Evolutionary conservation across 2,329 filamentous ascomycete species (phyloP).

Genomic region (Gaeumannomyces tritici): DNA sequence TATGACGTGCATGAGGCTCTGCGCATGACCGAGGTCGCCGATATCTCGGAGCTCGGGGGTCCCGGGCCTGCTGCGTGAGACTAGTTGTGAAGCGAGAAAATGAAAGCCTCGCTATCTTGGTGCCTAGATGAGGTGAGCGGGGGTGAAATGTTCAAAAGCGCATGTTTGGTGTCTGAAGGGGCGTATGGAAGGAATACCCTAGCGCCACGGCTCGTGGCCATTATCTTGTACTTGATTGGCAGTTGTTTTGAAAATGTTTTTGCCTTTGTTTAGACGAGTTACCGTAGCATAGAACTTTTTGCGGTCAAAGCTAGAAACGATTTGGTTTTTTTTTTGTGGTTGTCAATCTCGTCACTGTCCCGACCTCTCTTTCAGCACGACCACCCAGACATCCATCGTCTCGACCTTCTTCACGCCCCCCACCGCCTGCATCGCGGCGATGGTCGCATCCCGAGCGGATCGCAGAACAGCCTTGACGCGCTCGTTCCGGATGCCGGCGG

Average conservation of each 20-base stretch:
- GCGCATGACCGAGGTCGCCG: conserved; percentile 55
- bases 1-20: conserved; percentile 77
- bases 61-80: not conserved
- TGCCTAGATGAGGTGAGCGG: not conserved
- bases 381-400: not conserved
- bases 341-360: not conserved
- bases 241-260: not conserved
- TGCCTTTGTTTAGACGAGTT: not conserved
- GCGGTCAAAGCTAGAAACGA: not conserved
- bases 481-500: conserved; percentile 13
- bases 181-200: not conserved
- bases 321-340: no score
- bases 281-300: not conserved
- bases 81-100: not conserved
- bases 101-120: not conserved
- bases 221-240: not conserved
- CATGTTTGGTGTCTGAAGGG: not conserved
- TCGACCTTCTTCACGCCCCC: not conserved
- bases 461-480: conserved; percentile 17
- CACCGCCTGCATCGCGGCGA: not conserved
- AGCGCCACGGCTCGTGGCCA: not conserved
- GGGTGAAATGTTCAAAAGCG: not conserved
- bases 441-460: conserved; percentile 20
- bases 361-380: not conserved
- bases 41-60: not conserved